Conservation (phyloP, 164 flowering plant genomes). For the Berberis vulgaris region DNA sequence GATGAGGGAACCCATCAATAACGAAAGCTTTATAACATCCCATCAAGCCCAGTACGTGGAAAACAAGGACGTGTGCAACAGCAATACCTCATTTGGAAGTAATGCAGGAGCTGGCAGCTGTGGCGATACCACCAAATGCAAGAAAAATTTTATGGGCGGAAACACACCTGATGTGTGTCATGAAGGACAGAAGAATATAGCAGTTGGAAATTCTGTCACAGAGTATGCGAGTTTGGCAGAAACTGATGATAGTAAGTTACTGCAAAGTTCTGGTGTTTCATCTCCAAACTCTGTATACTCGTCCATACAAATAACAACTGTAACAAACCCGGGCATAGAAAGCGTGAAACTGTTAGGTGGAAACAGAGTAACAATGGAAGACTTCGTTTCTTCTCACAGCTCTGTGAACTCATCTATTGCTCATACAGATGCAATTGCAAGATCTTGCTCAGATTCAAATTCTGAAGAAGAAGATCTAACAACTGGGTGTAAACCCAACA, state of each 20-base stretch:
- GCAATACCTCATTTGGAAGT: background rate
- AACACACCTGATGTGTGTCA: too few species aligned
- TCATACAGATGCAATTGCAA: conserved; percentile 24
- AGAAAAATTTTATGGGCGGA: too few species aligned
- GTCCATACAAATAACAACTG: too few species aligned
- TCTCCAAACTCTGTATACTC: too few species aligned
- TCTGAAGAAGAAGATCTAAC: conserved; percentile 36
- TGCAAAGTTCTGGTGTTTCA: too few species aligned
- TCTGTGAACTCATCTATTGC: conserved; percentile 13
- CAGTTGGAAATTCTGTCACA: too few species aligned
- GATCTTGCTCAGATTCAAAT: conserved; percentile 44
- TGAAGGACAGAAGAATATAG: too few species aligned
- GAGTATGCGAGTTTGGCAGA: too few species aligned
- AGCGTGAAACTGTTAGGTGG: background rate
- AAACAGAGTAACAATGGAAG: conserved; percentile 7
- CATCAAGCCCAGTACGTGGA: background rate
- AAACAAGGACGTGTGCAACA: conserved; percentile 15
- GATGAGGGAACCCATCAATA: too few species aligned
- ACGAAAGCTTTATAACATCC: too few species aligned
- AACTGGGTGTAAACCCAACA: background rate
- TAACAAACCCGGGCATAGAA: background rate
- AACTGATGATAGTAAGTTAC: too few species aligned
- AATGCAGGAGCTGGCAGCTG: background rate
- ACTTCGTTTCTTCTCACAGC: conserved; percentile 13
- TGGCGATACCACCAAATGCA: too few species aligned